Percentiles rank a stretch among this genome's conserved stretches.
These are phyloP conservation scores for Exophiala sideris DNA, from an alignment of 2,329 filamentous ascomycete species.

Conservation along the genomic window DNA sequence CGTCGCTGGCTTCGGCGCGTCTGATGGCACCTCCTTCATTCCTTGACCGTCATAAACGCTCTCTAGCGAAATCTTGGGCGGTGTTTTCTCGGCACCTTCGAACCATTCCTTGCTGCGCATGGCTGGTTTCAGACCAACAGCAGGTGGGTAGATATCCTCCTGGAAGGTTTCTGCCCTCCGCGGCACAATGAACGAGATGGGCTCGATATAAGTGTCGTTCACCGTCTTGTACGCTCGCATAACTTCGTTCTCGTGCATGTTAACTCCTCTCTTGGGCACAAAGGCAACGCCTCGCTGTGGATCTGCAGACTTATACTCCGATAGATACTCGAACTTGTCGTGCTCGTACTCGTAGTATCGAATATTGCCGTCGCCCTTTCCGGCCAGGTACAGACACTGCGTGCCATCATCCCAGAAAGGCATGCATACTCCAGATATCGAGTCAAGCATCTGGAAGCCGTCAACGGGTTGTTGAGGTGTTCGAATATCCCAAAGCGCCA, in stretches of 20 bases:
- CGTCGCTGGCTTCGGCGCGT: slow-evolving; percentile 48
- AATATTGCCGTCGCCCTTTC: slow-evolving; percentile 98
- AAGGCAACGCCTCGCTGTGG: slow-evolving; percentile 94
- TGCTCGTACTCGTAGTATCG: slow-evolving; percentile 98
- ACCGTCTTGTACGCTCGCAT: slow-evolving; percentile 97
- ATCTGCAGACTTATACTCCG: slow-evolving; percentile 94
- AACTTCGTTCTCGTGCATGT: slow-evolving; percentile 94
- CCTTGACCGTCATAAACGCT: slow-evolving; percentile 83
- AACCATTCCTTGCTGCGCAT: slow-evolving; percentile 82
- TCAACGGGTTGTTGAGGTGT: slow-evolving; percentile 76
- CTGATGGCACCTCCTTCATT: slow-evolving; percentile 70
- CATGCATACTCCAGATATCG: slow-evolving; percentile 97
- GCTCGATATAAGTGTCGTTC: slow-evolving; percentile 90
- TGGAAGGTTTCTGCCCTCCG: slow-evolving; percentile 92
- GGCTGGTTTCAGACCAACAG: slow-evolving; percentile 73
- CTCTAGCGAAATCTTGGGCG: slow-evolving; percentile 90
- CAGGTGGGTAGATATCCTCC: slow-evolving; percentile 92
- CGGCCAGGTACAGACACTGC: slow-evolving; percentile 91
- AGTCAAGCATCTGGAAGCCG: slow-evolving; percentile 86
- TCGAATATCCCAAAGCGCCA: slow-evolving; percentile 92
- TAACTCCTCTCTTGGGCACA: slow-evolving; percentile 89
- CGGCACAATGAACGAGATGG: slow-evolving; percentile 95
- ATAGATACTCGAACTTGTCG: slow-evolving; percentile 96
- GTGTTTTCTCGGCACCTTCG: slow-evolving; percentile 74
- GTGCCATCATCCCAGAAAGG: slow-evolving; percentile 99